A percentile compares a stretch with the other conserved stretches of the same genome.
These are phyloP conservation scores for Talaromyces borbonicus DNA, from an alignment of 495 filamentous ascomycete species.

Conservation along the genomic window DNA sequence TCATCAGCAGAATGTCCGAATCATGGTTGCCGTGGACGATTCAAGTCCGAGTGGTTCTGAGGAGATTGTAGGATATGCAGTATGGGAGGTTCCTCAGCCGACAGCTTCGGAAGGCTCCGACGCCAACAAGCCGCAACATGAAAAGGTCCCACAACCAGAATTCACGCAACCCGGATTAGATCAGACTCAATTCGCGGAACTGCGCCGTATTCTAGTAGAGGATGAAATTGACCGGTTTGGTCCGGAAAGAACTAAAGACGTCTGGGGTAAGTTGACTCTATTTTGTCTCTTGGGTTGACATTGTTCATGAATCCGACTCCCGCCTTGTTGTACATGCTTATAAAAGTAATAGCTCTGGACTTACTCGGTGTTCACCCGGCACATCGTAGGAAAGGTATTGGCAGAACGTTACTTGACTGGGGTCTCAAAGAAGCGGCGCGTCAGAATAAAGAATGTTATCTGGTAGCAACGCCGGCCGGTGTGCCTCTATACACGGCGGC, in stretches of 20 bases:
- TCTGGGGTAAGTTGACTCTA: background rate
- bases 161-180: background rate
- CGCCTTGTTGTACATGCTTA: too few relatives aligned
- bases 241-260: background rate
- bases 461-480: background rate
- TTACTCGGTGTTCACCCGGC: background rate
- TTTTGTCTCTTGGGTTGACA: background rate
- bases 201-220: background rate
- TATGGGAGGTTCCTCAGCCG: background rate
- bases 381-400: background rate
- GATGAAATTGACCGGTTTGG: background rate
- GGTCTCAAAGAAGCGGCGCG: background rate
- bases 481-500: background rate
- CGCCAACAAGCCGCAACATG: background rate
- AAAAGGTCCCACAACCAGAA: background rate
- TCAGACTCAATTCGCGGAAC: background rate
- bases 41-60: background rate
- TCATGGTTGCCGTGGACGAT: background rate
- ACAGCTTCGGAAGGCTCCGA: background rate
- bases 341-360: background rate
- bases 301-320: too few relatives aligned
- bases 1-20: background rate
- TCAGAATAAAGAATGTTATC: background rate
- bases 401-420: background rate
- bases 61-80: background rate